phyloP scores from a whole-genome alignment of 75 land plant species.

The Picea sitchensis region DNA sequence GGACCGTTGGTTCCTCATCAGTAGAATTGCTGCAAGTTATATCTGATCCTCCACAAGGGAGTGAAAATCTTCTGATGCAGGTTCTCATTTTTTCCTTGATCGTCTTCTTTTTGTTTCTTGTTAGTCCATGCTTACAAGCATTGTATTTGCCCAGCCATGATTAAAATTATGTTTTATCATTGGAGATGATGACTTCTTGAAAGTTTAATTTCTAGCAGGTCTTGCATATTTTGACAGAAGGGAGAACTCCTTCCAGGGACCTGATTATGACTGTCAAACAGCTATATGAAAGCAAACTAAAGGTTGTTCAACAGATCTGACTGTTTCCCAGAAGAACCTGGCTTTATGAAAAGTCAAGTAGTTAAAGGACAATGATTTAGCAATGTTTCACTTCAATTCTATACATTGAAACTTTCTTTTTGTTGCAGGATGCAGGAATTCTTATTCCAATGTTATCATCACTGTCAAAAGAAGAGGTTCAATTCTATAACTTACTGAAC shows the following conservation, averaged over 20 bases:
- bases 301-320: slow-evolving; percentile 44
- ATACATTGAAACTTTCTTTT: background rate
- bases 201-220: slow-evolving; percentile 43
- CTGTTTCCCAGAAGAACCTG: background rate
- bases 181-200: background rate
- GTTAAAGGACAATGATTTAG: background rate
- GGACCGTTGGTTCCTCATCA: slow-evolving; percentile 74
- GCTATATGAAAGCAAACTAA: slow-evolving; percentile 83
- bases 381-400: background rate
- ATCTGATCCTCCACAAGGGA: slow-evolving; percentile 88
- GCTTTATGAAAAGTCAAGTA: background rate
- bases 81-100: slow-evolving; percentile 27
- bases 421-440: slow-evolving; percentile 80
- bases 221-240: slow-evolving; percentile 81
- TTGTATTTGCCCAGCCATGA: background rate
- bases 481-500: background rate
- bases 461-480: slow-evolving; percentile 90
- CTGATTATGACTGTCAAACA: slow-evolving; percentile 82
- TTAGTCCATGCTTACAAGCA: background rate
- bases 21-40: slow-evolving; percentile 74
- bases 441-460: slow-evolving; percentile 93
- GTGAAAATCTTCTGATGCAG: slow-evolving; percentile 76
- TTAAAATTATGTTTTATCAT: background rate
- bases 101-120: slow-evolving; percentile 30
- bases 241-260: slow-evolving; percentile 64